Conservation (phyloP, 805 yeast genomes). For the Hyphopichia homilentoma region DNA sequence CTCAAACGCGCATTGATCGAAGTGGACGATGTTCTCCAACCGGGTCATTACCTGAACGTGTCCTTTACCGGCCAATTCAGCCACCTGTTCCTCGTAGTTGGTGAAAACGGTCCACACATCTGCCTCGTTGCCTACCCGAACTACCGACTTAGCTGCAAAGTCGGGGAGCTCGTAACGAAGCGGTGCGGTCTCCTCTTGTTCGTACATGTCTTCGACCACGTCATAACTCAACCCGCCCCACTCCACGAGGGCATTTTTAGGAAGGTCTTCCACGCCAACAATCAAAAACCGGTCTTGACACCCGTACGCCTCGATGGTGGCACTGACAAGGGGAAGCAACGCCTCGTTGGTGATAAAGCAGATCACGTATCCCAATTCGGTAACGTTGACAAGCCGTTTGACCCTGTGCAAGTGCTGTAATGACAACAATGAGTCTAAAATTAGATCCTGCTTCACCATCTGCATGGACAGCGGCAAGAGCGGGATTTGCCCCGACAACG, state of each 20-base stretch:
- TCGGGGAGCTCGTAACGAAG: too few relatives aligned
- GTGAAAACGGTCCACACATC: too few relatives aligned
- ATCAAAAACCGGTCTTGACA: constrained; percentile 37
- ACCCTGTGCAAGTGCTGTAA: constrained; percentile 74
- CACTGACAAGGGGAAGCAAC: constrained; percentile 25
- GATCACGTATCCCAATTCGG: constrained; percentile 43
- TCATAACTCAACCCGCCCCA: constrained; percentile 67
- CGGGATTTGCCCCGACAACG: constrained; percentile 89
- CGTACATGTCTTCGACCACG: constrained; percentile 30
- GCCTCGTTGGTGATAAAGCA: constrained; percentile 48
- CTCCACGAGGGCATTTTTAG: constrained; percentile 63
- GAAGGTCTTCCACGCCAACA: constrained; percentile 55
- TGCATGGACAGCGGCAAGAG: constrained; percentile 70
- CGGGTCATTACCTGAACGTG: too few relatives aligned
- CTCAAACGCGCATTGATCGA: too few relatives aligned
- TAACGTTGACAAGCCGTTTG: constrained; percentile 48
- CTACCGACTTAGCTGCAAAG: too few relatives aligned
- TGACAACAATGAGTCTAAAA: constrained; percentile 50
- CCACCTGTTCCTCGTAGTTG: constrained; percentile 13
- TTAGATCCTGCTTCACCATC: too few relatives aligned
- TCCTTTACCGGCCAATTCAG: too few relatives aligned
- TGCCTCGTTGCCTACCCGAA: too few relatives aligned
- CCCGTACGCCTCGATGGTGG: constrained; percentile 18
- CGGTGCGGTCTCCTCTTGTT: too few relatives aligned
- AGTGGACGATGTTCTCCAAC: too few relatives aligned